Evolutionary conservation across 2,329 filamentous ascomycete genomes (phyloP).

Genomic region (Chalaropsis thielavioides): DNA sequence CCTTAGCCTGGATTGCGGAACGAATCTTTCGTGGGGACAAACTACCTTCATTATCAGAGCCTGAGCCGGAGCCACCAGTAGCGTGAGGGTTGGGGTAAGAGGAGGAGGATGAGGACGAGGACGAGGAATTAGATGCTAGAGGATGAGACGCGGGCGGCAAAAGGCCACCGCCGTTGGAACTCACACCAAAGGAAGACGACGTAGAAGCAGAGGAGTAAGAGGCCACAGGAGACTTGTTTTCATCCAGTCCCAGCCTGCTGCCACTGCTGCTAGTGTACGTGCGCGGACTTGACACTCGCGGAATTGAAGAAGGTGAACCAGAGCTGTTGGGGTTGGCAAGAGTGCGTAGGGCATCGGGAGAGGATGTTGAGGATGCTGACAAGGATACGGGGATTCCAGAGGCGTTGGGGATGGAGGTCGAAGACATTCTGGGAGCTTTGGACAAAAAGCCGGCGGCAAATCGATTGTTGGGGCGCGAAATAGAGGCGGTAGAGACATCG

Average conservation of each 20-base stretch:
- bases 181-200: conserved; percentile 18
- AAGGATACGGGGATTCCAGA: conserved; percentile 12
- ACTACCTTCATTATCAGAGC: conserved; percentile 18
- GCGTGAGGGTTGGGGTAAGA: neutral
- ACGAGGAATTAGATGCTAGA: conserved; percentile 3
- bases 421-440: conserved; percentile 1
- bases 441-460: conserved; percentile 16
- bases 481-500: conserved; percentile 12
- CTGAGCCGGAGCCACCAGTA: conserved; percentile 13
- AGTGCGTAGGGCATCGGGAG: conserved; percentile 13
- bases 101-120: conserved; percentile 1
- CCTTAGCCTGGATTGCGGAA: conserved; percentile 16
- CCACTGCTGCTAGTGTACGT: conserved; percentile 5
- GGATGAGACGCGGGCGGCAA: conserved; percentile 11
- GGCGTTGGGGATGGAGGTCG: conserved; percentile 7
- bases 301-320: conserved; percentile 17
- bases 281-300: conserved; percentile 14
- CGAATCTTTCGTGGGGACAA: conserved; percentile 17
- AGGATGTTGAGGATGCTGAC: conserved; percentile 4
- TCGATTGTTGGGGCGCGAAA: conserved; percentile 12
- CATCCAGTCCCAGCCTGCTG: conserved; percentile 8
- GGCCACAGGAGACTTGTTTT: conserved; percentile 11
- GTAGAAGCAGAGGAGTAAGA: conserved; percentile 5
- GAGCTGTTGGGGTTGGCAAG: conserved; percentile 7
- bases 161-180: conserved; percentile 12